phyloP scores from a whole-genome alignment of 768 basidiomycete species.

The Pleurotus giganteus region DNA sequence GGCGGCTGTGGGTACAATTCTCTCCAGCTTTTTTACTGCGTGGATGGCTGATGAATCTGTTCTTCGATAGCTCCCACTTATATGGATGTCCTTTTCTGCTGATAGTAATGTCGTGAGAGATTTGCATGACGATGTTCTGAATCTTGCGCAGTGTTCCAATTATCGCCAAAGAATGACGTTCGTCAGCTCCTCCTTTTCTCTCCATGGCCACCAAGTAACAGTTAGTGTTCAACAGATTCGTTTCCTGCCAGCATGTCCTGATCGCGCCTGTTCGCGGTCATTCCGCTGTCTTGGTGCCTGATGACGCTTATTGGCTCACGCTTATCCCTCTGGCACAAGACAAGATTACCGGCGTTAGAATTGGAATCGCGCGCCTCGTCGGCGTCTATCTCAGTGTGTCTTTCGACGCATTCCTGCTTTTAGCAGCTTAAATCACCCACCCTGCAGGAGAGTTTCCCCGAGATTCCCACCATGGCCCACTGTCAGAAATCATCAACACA shows the following conservation, averaged over 20 bases:
- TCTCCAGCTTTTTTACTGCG: slow-evolving; percentile 10
- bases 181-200: slow-evolving; percentile 24
- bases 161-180: slow-evolving; percentile 74
- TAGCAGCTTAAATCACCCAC: slow-evolving; percentile 7
- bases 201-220: background rate
- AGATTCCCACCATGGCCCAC: slow-evolving; percentile 23
- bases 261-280: slow-evolving; percentile 33
- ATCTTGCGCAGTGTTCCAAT: slow-evolving; percentile 43
- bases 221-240: slow-evolving; percentile 48
- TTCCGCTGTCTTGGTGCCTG: slow-evolving; percentile 34
- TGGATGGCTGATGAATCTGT: background rate
- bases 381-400: slow-evolving; percentile 48
- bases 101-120: slow-evolving; percentile 31
- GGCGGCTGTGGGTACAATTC: slow-evolving; percentile 48
- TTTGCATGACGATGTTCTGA: slow-evolving; percentile 39
- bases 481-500: slow-evolving; percentile 39
- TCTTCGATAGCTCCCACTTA: slow-evolving; percentile 42
- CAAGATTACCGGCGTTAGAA: slow-evolving; percentile 77
- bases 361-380: slow-evolving; percentile 77
- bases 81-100: slow-evolving; percentile 39
- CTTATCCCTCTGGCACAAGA: slow-evolving; percentile 62
- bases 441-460: slow-evolving; percentile 27
- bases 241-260: slow-evolving; percentile 71
- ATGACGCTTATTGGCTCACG: slow-evolving; percentile 52
- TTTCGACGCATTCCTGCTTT: background rate